phyloP scores from a whole-genome alignment of 306 rosid genomes.

The Canavalia gladiata region DNA sequence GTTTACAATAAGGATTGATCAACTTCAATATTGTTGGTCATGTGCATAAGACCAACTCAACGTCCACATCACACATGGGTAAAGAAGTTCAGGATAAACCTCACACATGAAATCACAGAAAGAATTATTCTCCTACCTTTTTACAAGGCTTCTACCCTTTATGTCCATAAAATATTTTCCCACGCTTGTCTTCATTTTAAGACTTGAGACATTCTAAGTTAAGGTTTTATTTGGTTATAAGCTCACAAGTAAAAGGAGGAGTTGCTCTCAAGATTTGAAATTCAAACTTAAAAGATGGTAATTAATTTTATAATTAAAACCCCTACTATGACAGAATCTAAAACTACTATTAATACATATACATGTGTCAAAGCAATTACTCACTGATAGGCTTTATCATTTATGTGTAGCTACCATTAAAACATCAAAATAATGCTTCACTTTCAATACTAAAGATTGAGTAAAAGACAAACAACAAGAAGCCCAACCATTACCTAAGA shows the following conservation, averaged over 20 bases:
- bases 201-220: too few relatives aligned
- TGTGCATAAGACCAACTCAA: not conserved
- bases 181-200: too few relatives aligned
- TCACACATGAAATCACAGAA: not conserved
- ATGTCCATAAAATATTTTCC: too few relatives aligned
- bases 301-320: too few relatives aligned
- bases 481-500: conserved; percentile 38
- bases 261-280: too few relatives aligned
- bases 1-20: too few relatives aligned
- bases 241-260: too few relatives aligned
- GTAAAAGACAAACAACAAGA: conserved; percentile 21
- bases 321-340: too few relatives aligned
- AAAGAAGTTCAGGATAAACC: conserved; percentile 20
- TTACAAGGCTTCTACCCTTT: too few relatives aligned
- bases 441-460: conserved; percentile 15
- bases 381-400: conserved; percentile 2
- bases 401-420: conserved; percentile 23
- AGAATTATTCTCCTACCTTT: not conserved
- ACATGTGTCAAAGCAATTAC: conserved; percentile 18
- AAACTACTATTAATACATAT: not conserved
- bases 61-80: not conserved
- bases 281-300: too few relatives aligned
- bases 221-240: too few relatives aligned
- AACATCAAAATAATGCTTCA: conserved; percentile 24
- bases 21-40: conserved; percentile 27